Evolutionary conservation across 2,329 filamentous ascomycete genomes (phyloP).

Genomic region (Emericellopsis atlantica): DNA sequence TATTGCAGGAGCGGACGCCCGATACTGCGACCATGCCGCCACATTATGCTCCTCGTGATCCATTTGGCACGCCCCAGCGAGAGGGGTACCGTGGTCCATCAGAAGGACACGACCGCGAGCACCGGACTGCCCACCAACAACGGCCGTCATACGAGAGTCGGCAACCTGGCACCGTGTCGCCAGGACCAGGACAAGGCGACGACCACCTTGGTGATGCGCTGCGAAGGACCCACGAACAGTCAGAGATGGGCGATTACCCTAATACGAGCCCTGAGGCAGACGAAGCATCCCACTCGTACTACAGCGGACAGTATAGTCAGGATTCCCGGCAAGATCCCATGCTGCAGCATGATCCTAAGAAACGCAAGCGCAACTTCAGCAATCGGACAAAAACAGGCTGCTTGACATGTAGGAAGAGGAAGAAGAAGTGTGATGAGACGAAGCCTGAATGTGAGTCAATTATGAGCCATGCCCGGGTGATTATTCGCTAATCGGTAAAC

Average conservation of each 20-base stretch:
- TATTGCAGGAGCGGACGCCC: constrained; percentile 18
- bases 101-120: constrained; percentile 33
- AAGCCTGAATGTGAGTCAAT: constrained; percentile 73
- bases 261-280: constrained; percentile 43
- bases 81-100: constrained; percentile 31
- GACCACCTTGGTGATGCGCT: constrained; percentile 34
- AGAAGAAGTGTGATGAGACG: constrained; percentile 96
- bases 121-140: constrained; percentile 38
- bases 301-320: constrained; percentile 28
- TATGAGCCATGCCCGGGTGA: background rate
- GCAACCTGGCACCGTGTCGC: constrained; percentile 29
- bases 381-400: constrained; percentile 95
- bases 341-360: constrained; percentile 51
- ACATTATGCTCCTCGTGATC: constrained; percentile 25
- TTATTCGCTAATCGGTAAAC: constrained; percentile 6
- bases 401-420: constrained; percentile 78
- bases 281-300: constrained; percentile 27
- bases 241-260: constrained; percentile 35
- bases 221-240: constrained; percentile 29
- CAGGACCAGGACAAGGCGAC: constrained; percentile 29
- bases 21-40: constrained; percentile 16
- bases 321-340: constrained; percentile 34
- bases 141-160: constrained; percentile 31
- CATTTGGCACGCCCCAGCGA: constrained; percentile 27
- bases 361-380: constrained; percentile 73